These are phyloP conservation scores for Cercospora sesami DNA, from an alignment of 2,329 filamentous ascomycete genomes.

Conservation along the genomic window DNA sequence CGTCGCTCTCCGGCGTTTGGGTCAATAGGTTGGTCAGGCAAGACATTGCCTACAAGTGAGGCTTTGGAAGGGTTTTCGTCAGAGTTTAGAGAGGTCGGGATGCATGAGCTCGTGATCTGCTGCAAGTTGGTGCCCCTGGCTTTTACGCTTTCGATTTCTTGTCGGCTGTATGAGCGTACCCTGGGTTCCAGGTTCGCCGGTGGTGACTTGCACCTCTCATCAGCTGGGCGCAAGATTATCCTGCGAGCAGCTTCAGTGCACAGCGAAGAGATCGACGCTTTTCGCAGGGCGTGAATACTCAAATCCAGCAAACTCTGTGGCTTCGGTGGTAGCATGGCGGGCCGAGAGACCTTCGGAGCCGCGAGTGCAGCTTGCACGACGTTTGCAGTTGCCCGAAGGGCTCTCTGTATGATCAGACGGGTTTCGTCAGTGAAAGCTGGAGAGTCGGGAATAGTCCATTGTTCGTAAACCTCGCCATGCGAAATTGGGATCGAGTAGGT, in stretches of 20 bases:
- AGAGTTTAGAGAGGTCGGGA: background rate
- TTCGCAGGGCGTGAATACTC: background rate
- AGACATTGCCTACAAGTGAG: background rate
- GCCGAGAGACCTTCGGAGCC: background rate
- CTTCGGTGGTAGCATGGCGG: background rate
- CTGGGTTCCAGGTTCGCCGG: background rate
- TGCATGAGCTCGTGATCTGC: background rate
- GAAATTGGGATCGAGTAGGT: background rate
- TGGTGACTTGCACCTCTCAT: background rate
- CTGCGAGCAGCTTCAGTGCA: background rate
- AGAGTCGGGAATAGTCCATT: background rate
- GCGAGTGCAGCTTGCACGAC: background rate
- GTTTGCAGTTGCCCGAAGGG: background rate
- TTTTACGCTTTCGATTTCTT: background rate
- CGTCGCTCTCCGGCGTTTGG: background rate
- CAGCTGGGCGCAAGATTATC: background rate
- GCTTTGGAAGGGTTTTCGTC: background rate
- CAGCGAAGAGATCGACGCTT: background rate
- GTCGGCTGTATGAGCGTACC: background rate
- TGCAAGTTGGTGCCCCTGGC: background rate
- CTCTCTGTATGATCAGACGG: background rate
- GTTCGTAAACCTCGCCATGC: background rate
- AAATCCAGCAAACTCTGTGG: background rate
- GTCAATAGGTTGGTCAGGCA: background rate
- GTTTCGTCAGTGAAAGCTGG: background rate